Evolutionary conservation across 2,329 filamentous ascomycete genomes (phyloP).

Genomic region (Claviceps maximensis): DNA sequence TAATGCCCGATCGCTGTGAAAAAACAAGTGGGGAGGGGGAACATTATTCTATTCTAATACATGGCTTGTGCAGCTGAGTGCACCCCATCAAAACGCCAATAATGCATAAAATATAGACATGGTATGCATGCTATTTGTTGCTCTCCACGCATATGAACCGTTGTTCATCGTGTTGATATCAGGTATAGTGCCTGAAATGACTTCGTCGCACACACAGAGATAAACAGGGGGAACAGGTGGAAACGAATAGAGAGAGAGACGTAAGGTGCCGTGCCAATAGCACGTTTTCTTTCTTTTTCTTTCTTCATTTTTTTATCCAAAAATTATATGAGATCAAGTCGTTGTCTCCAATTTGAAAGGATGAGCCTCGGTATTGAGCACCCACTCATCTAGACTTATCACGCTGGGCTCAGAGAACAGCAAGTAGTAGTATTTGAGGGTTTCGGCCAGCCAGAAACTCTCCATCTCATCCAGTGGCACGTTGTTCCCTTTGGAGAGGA

Average conservation of each 20-base stretch:
- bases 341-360: conserved; percentile 27
- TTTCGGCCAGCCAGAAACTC: conserved; percentile 41
- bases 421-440: conserved; percentile 68
- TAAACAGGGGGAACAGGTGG: too few species aligned
- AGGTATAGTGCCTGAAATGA: background rate
- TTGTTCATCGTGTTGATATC: background rate
- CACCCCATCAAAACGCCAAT: background rate
- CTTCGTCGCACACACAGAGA: background rate
- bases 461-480: conserved; percentile 50
- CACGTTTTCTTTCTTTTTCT: too few species aligned
- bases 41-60: too few species aligned
- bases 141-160: background rate
- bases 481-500: conserved; percentile 33
- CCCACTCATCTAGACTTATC: conserved; percentile 50
- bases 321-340: background rate
- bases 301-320: too few species aligned
- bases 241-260: too few species aligned
- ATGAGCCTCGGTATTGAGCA: conserved; percentile 52
- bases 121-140: background rate
- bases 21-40: too few species aligned
- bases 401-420: conserved; percentile 47
- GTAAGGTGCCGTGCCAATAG: too few species aligned
- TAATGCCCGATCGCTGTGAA: too few species aligned
- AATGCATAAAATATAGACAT: background rate
- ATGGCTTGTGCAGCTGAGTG: background rate